Base-by-base conservation (phyloP, 805 yeast genomes). In the Sugiyamaella americana region DNA sequence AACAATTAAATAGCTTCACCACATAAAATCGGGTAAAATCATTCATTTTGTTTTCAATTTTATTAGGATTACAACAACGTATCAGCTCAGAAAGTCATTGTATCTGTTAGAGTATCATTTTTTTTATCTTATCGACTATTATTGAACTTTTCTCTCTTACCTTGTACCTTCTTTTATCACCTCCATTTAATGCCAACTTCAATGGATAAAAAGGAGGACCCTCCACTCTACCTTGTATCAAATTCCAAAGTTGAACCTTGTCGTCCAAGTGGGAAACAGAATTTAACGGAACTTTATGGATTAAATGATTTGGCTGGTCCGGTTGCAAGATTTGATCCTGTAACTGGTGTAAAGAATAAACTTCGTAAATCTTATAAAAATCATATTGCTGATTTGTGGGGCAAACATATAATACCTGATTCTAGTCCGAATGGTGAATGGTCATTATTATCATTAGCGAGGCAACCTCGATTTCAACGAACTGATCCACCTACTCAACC, bases 361-460 rank as follows among this genome's bases (percentile, higher is more conserved):
- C 74, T 93, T 46, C 75, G 98, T 57, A 93, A 93, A 66, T 87
- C 97, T 0, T 93, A 93, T 67, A 93, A 93, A 64, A 88, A 89
- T 53, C 98, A 91, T 62, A 84, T 93, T 11, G 72, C 76, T 34
- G 97, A 89, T 55, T 69, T 93, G 23, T 85, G 96, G 0, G 97
- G 78, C 54, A 54, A 70, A 63, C 63, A 71, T 60, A 52, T 68
- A 50, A 58, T 69, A 49, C 48, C 49, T 11, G 34, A 35, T 11
- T 20, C 40, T 34, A 38, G 20, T 43, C 19, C 19, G 37, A 32
- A 32, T 20, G 42, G 20, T 24, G 51, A 43, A 37, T 52, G 53
- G 59, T 51, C 57, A 8, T 54, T 61, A 23, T 50, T 53, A 40
- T 55, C 53, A 16, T 50, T 55, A 20, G 63, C 64, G 5, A 44